These are phyloP conservation scores for Fusarium goolgardi DNA, from an alignment of 2,329 filamentous ascomycete genomes.

Conservation along the genomic window DNA sequence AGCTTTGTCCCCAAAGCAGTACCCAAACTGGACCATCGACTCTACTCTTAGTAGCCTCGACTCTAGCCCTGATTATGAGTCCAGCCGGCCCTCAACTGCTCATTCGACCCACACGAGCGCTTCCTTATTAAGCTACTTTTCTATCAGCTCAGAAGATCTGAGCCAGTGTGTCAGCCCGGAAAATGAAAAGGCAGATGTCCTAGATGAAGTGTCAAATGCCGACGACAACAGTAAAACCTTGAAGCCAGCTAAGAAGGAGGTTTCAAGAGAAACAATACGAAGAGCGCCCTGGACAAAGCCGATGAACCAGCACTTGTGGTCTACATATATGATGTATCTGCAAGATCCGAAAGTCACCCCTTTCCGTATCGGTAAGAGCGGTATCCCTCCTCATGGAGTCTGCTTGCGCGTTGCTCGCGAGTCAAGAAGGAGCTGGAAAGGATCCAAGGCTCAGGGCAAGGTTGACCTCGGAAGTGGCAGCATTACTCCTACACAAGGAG, in stretches of 20 bases:
- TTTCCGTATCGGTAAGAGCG: constrained; percentile 71
- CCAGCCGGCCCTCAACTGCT: constrained; percentile 69
- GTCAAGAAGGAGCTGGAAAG: constrained; percentile 74
- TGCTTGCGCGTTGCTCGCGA: constrained; percentile 74
- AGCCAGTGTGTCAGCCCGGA: constrained; percentile 65
- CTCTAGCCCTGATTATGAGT: constrained; percentile 69
- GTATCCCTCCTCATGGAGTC: constrained; percentile 73
- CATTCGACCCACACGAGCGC: constrained; percentile 69
- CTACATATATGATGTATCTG: constrained; percentile 72
- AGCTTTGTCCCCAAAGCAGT: constrained; percentile 59
- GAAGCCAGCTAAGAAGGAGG: constrained; percentile 39
- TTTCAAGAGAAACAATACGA: constrained; percentile 51
- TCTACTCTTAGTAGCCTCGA: constrained; percentile 68
- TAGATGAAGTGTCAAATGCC: constrained; percentile 41
- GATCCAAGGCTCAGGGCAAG: constrained; percentile 58
- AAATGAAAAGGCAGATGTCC: constrained; percentile 45
- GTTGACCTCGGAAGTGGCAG: constrained; percentile 61
- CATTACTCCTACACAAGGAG: constrained; percentile 64
- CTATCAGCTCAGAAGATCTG: constrained; percentile 66
- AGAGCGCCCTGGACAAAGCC: constrained; percentile 72
- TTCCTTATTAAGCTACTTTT: constrained; percentile 68
- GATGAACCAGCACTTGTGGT: constrained; percentile 75
- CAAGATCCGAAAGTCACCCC: constrained; percentile 76
- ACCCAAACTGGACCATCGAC: constrained; percentile 69
- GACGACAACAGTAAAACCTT: constrained; percentile 51